Base-by-base conservation (phyloP, 768 basidiomycete genomes). In the Trametes maxima region DNA sequence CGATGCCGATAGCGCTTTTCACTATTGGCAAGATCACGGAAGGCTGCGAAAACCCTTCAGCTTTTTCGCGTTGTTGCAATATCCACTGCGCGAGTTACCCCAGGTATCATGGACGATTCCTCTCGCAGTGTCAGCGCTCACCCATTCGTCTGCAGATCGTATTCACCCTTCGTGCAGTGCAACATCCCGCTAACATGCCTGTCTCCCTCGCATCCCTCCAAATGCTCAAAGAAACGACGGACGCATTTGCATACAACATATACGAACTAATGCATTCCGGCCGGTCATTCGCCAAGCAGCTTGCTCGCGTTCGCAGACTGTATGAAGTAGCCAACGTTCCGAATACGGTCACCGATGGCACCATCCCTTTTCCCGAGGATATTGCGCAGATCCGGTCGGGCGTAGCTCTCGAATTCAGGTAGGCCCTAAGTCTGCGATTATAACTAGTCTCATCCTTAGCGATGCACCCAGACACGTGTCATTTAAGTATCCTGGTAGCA, bases 401-500 rank as follows among this genome's bases (percentile, higher is more conserved):
- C 5, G 76, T 86, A 13, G 77, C 82, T 7, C 5, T 88, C 1
- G 84, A 86, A 68, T 88, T 87, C 69, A 80, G 78, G 85, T 80
- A 33, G 28, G 28, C 8, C n/a, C 28, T 33, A 33, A 33, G 8
- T 33, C 28, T 33, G 28, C 3, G 28, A 33, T 33, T 3, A 33
- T 33, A 33, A 3, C 28, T 8, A 33, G 28, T 8, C 28, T 33
- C 8, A 33, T 33, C n/a, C n/a, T n/a, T 33, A 33, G 8, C 28
- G 8, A 33, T 33, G 8, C 8, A 33, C 8, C 3, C 28, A 33
- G 28, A 33, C 28, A 88, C 59, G 90, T 93, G 2, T 87, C 83
- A 3, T 92, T 92, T 74, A 78, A 71, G 53, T 92, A 92, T 69
- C 87, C 89, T 0, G 82, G 68, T 69, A 75, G 72, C 66, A 80